phyloP scores from a whole-genome alignment of 257 asterid genomes.

The Pogostemon cablin region DNA sequence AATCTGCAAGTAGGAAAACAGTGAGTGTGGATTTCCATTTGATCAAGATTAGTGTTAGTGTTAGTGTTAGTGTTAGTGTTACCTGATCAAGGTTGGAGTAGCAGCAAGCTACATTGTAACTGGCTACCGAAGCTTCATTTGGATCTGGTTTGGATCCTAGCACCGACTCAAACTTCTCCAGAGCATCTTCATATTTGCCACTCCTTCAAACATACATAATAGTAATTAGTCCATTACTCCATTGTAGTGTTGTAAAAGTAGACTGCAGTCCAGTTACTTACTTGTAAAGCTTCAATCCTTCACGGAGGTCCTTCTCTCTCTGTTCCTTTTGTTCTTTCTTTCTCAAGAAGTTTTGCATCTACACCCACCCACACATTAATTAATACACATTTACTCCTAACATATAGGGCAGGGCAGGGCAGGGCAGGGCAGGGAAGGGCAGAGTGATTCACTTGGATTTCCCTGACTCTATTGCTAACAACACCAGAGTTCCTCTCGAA shows the following conservation, averaged over 20 bases:
- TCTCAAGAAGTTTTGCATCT: constrained; percentile 69
- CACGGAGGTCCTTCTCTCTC: constrained; percentile 78
- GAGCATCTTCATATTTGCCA: constrained; percentile 75
- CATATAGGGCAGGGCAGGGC: no score
- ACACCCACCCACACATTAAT: constrained; percentile 25
- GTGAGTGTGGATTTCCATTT: neutral
- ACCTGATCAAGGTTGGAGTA: constrained; percentile 93
- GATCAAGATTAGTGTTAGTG: no score
- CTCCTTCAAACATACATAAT: constrained; percentile 44
- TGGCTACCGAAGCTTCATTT: constrained; percentile 75
- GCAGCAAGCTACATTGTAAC: constrained; percentile 95
- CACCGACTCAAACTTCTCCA: constrained; percentile 86
- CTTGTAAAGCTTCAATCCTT: constrained; percentile 85
- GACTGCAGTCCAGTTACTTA: constrained; percentile 31
- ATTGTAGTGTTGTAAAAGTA: no score
- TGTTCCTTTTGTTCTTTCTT: constrained; percentile 70
- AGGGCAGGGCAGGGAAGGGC: no score
- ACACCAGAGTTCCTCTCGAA: constrained; percentile 86
- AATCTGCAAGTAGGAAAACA: constrained; percentile 43
- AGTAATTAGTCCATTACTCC: no score
- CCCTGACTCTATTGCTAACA: constrained; percentile 73
- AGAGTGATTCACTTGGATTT: constrained; percentile 62
- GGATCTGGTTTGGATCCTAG: constrained; percentile 83
- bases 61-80: neutral
- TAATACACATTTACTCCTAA: neutral